Conservation (phyloP, 768 basidiomycete species). For the Mycena epipterygia region DNA sequence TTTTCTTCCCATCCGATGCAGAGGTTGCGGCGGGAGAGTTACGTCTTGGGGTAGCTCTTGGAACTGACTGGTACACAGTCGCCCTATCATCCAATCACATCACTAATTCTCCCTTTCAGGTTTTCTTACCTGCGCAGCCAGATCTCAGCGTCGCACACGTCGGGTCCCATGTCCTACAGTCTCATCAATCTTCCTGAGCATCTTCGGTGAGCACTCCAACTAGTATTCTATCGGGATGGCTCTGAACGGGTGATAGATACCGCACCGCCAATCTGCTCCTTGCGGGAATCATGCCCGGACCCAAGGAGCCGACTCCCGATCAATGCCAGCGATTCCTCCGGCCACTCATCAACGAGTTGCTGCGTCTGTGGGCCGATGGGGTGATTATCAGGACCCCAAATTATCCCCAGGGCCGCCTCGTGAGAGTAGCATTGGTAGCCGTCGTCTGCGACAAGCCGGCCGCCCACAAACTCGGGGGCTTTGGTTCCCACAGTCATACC, state of each 20-base stretch:
- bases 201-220: too few species aligned
- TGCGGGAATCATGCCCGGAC: constrained; percentile 39
- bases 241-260: constrained; percentile 36
- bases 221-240: constrained; percentile 49
- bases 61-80: too few species aligned
- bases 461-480: constrained; percentile 49
- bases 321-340: too few species aligned
- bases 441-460: constrained; percentile 56
- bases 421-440: too few species aligned
- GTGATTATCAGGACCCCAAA: constrained; percentile 38
- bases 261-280: constrained; percentile 41
- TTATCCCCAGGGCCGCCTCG: constrained; percentile 44
- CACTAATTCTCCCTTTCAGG: constrained; percentile 37
- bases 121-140: constrained; percentile 56
- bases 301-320: too few species aligned
- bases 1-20: constrained; percentile 41
- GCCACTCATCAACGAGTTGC: too few species aligned
- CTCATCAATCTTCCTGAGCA: too few species aligned
- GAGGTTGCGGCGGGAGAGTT: constrained; percentile 42
- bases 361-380: too few species aligned
- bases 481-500: constrained; percentile 46
- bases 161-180: too few species aligned
- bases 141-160: too few species aligned
- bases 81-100: constrained; percentile 28
- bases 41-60: constrained; percentile 43